Conservation (phyloP, 78 protist genomes). For the Isochrysis galbana region DNA sequence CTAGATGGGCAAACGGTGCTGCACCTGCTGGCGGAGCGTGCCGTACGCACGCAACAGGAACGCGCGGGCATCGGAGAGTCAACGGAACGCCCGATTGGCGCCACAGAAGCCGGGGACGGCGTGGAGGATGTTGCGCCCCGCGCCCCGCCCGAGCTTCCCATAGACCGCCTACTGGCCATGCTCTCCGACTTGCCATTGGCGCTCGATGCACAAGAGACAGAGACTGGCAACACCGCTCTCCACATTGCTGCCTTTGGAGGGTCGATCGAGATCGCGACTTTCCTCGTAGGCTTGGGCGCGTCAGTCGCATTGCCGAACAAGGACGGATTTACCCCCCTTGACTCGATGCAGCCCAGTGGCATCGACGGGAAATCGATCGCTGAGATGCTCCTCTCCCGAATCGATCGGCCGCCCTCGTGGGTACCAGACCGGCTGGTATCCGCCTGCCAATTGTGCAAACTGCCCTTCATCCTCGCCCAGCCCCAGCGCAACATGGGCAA, state of each 20-base stretch:
- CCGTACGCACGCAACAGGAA: not conserved
- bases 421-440: not conserved
- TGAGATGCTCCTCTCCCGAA: not conserved
- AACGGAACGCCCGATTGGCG: not conserved
- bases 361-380: not conserved
- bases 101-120: not conserved
- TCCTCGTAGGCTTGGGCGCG: not conserved
- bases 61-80: not conserved
- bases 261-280: not conserved
- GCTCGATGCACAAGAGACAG: not conserved
- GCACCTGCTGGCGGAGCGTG: conserved; percentile 32
- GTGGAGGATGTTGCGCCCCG: not conserved
- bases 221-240: not conserved
- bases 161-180: not conserved
- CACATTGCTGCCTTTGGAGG: conserved; percentile 16
- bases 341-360: not conserved
- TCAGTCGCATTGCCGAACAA: not conserved
- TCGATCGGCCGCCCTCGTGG: not conserved
- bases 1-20: not conserved
- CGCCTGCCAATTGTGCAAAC: not conserved
- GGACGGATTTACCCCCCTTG: not conserved
- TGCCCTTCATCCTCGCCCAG: not conserved
- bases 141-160: not conserved
- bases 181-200: not conserved
- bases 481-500: not conserved